These are phyloP conservation scores for Solanum sejunctum DNA, from an alignment of 257 asterid species.

Conservation along the genomic window DNA sequence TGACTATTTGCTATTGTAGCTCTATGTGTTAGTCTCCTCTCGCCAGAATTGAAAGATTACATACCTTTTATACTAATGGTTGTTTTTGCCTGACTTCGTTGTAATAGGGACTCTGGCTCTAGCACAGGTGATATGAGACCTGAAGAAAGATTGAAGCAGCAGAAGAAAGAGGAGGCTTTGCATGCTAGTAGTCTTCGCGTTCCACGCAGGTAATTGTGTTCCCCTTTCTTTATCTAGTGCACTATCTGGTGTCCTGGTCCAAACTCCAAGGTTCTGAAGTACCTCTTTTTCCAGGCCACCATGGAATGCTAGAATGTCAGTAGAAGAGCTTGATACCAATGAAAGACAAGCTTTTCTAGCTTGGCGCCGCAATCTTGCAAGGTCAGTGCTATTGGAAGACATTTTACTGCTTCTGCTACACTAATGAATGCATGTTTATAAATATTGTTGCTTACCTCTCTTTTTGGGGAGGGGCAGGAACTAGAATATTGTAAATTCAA, in stretches of 20 bases:
- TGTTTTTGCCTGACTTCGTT: neutral
- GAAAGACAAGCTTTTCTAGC: conserved; percentile 70
- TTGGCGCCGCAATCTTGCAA: conserved; percentile 95
- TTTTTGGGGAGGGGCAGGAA: neutral
- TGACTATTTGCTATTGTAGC: neutral
- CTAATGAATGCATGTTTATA: neutral
- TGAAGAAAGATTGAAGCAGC: conserved; percentile 54
- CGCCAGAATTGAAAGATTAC: neutral
- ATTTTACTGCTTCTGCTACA: neutral
- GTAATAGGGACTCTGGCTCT: conserved; percentile 60
- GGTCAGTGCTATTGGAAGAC: conserved; percentile 27
- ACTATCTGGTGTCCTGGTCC: neutral
- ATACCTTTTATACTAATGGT: neutral
- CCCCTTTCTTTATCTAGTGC: neutral
- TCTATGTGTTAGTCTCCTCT: neutral
- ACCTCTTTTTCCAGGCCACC: conserved; percentile 57
- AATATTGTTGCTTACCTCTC: neutral
- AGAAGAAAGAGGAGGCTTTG: conserved; percentile 78
- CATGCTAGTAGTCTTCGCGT: conserved; percentile 91
- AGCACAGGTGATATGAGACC: conserved; percentile 37
- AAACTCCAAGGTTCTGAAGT: neutral
- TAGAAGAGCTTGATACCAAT: conserved; percentile 82
- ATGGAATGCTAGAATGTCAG: conserved; percentile 80
- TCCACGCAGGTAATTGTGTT: conserved; percentile 65
- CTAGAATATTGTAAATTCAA: neutral